Percentiles rank a stretch among this genome's conserved stretches.
phyloP scores from a whole-genome alignment of 768 basidiomycete species.

The Trametes villosa region DNA sequence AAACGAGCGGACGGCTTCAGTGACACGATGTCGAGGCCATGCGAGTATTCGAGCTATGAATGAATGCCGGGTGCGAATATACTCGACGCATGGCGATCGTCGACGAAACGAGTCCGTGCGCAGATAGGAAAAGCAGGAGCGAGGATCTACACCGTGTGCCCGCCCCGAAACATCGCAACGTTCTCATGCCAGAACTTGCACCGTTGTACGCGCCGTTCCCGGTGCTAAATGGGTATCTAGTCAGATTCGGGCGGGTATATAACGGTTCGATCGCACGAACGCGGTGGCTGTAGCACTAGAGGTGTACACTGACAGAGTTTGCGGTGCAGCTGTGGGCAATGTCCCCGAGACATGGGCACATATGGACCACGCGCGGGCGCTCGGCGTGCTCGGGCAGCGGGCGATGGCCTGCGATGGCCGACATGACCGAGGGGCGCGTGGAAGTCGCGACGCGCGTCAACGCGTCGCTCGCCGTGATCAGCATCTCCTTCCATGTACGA shows the following conservation, averaged over 20 bases:
- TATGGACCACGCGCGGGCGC: background rate
- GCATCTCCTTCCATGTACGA: background rate
- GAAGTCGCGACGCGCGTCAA: conserved; percentile 1
- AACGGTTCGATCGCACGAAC: too few species aligned
- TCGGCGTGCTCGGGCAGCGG: background rate
- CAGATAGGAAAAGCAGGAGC: background rate
- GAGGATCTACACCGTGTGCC: background rate
- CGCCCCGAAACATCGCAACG: too few species aligned
- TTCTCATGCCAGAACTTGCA: too few species aligned
- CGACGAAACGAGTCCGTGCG: background rate
- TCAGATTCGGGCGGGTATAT: too few species aligned
- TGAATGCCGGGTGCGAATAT: background rate
- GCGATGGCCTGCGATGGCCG: too few species aligned
- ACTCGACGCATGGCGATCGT: background rate
- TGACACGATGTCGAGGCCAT: background rate
- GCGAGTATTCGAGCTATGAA: background rate
- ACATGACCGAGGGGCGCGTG: background rate
- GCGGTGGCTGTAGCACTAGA: too few species aligned
- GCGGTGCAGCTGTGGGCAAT: too few species aligned
- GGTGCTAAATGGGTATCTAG: too few species aligned
- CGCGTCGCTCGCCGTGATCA: background rate
- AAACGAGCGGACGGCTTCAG: background rate
- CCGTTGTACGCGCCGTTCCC: too few species aligned
- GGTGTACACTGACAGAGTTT: background rate
- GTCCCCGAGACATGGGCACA: background rate